Conservation (phyloP, 257 asterid species). For the Jacaranda copaia region DNA sequence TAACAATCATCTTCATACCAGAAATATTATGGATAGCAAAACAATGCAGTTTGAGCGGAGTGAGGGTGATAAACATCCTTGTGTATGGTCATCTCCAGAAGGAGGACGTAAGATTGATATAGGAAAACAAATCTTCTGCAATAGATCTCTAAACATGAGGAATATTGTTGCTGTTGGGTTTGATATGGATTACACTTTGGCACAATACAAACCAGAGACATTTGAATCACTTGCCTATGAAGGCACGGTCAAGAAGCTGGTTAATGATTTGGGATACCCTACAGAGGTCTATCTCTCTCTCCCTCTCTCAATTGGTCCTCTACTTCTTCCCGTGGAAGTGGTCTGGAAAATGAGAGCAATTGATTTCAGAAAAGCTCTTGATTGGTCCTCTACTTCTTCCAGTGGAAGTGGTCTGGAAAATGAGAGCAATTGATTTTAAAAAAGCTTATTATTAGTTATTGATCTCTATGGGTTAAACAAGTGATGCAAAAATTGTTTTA, state of each 20-base stretch:
- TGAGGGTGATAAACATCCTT: slow-evolving; percentile 50
- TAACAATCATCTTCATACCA: slow-evolving; percentile 46
- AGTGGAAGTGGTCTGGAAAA: slow-evolving; percentile 24
- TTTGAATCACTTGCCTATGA: slow-evolving; percentile 91
- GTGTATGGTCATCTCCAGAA: slow-evolving; percentile 83
- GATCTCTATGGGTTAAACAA: slow-evolving; percentile 10
- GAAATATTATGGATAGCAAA: slow-evolving; percentile 62
- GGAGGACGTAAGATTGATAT: slow-evolving; percentile 71
- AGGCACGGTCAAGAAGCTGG: slow-evolving; percentile 92
- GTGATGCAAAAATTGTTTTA: background rate
- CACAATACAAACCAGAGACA: slow-evolving; percentile 95
- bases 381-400: slow-evolving; percentile 19
- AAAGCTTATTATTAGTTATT: slow-evolving; percentile 8
- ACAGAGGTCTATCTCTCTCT: slow-evolving; percentile 64
- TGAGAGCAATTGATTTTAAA: slow-evolving; percentile 34
- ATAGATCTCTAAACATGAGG: slow-evolving; percentile 92
- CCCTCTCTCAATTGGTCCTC: background rate
- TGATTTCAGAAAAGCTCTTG: slow-evolving; percentile 21
- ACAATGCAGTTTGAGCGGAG: slow-evolving; percentile 49
- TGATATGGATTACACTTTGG: slow-evolving; percentile 97
- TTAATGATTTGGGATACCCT: slow-evolving; percentile 88
- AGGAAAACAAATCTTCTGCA: slow-evolving; percentile 89
- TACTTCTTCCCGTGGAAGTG: slow-evolving; percentile 27
- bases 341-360: slow-evolving; percentile 30
- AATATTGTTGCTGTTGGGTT: slow-evolving; percentile 94